Evolutionary conservation across 1,284 basidiomycete genomes (phyloP).

Genomic region (Ustilago crameri): DNA sequence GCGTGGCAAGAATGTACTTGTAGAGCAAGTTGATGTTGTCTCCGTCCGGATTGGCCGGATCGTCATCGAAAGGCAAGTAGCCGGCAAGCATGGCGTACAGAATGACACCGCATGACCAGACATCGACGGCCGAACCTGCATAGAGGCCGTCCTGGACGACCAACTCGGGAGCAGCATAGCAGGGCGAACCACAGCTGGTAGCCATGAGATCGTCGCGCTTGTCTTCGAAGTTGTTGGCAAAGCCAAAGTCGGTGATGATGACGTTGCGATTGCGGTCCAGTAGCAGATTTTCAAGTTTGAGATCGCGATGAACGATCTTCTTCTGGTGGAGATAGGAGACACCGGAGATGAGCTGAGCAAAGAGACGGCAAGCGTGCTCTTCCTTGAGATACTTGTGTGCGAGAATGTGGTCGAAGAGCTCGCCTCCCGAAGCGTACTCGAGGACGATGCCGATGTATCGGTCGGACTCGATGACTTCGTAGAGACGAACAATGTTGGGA

Average conservation of each 20-base stretch:
- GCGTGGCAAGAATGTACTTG: conserved; percentile 86
- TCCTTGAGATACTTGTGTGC: conserved; percentile 97
- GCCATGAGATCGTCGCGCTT: conserved; percentile 93
- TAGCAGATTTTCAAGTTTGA: conserved; percentile 97
- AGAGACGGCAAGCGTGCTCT: conserved; percentile 92
- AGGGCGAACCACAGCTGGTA: conserved; percentile 95
- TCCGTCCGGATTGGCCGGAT: conserved; percentile 97
- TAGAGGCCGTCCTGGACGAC: conserved; percentile 98
- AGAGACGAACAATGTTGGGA: conserved; percentile 96
- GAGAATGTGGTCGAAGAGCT: conserved; percentile 98
- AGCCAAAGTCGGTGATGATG: conserved; percentile 99
- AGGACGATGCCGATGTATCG: conserved; percentile 99
- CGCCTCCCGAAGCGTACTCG: conserved; percentile 94
- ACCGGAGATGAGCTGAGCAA: conserved; percentile 97
- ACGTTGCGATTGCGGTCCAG: conserved; percentile 97
- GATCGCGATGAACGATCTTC: conserved; percentile 98
- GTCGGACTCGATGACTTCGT: conserved; percentile 99
- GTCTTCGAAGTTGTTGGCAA: conserved; percentile 92
- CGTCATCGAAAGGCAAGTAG: conserved; percentile 99
- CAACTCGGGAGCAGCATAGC: conserved; percentile 98
- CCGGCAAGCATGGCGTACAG: conserved; percentile 99
- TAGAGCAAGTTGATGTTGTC: conserved; percentile 99
- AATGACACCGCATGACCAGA: conserved; percentile 99
- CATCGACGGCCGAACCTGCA: conserved; percentile 97
- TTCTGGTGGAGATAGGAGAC: conserved; percentile 99